These are phyloP conservation scores for Aureobasidium sp. DNA, from an alignment of 2,329 filamentous ascomycete genomes.

Conservation along the genomic window DNA sequence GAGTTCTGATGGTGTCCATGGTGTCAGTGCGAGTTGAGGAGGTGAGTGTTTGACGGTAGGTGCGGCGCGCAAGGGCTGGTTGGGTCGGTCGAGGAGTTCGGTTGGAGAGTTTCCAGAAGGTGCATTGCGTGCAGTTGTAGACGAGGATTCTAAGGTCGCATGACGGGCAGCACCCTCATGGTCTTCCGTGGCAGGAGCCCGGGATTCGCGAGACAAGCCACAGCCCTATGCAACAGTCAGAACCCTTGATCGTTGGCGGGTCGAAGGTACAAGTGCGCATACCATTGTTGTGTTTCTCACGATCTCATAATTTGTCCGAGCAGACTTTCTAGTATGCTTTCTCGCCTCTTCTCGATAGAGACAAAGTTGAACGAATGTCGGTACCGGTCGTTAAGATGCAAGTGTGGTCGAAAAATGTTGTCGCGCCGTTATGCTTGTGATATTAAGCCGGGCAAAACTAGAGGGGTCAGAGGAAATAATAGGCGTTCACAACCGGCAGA, in stretches of 20 bases:
- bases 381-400: not conserved
- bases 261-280: not conserved
- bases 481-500: not conserved
- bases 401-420: not conserved
- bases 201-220: conserved; percentile 14
- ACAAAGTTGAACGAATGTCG: not conserved
- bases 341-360: not conserved
- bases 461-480: not conserved
- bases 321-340: not conserved
- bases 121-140: not conserved
- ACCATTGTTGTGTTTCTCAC: conserved; percentile 17
- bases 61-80: conserved; percentile 24
- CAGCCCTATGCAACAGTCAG: conserved; percentile 3
- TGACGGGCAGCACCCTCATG: not conserved
- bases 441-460: not conserved
- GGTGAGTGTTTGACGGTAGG: conserved; percentile 18
- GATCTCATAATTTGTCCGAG: conserved; percentile 1
- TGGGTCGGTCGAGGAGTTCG: conserved; percentile 20
- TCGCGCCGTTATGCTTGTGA: conserved; percentile 2
- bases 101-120: conserved; percentile 7
- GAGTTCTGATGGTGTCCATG: conserved; percentile 65
- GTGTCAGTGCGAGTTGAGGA: conserved; percentile 30
- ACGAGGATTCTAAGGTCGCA: not conserved
- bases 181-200: not conserved
- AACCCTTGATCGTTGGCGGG: not conserved